Conservation (phyloP, 129 eudicot species). For the Flaveria linearis region DNA sequence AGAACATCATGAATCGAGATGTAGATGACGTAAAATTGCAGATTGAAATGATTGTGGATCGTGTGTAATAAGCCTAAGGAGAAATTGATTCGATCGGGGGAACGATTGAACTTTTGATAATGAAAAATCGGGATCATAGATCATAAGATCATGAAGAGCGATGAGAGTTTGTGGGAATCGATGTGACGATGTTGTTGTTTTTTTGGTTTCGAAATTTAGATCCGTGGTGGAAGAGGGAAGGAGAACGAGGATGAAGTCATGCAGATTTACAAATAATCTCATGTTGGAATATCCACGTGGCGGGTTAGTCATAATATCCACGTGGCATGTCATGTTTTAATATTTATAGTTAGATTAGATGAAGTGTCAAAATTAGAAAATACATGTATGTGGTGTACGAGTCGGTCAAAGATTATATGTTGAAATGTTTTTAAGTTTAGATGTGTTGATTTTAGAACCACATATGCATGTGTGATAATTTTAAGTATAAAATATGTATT, state of each 20-base stretch:
- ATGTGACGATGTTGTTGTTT: not conserved
- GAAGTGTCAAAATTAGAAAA: too few relatives aligned
- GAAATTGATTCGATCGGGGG: slow-evolving; percentile 16
- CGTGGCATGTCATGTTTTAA: not conserved
- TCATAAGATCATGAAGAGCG: slow-evolving; percentile 1
- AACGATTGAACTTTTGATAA: slow-evolving; percentile 2
- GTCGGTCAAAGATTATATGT: too few relatives aligned
- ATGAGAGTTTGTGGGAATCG: slow-evolving; percentile 10
- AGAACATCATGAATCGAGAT: not conserved
- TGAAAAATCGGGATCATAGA: slow-evolving; percentile 3
- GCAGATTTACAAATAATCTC: not conserved
- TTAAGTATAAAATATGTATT: too few relatives aligned
- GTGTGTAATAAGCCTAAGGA: not conserved
- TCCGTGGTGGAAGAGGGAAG: slow-evolving; percentile 11
- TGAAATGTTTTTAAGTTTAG: too few relatives aligned
- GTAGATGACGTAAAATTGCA: not conserved
- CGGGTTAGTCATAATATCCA: not conserved
- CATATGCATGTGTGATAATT: too few relatives aligned
- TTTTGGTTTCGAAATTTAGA: slow-evolving; percentile 10
- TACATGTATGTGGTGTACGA: too few relatives aligned
- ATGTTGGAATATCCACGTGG: not conserved
- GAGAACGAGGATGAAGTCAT: slow-evolving; percentile 1
- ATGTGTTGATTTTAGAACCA: too few relatives aligned
- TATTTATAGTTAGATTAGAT: too few relatives aligned
- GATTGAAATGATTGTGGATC: slow-evolving; percentile 9